Evolutionary conservation across 2,329 filamentous ascomycete genomes (phyloP).

Genomic region (Coniochaeta hoffmannii): DNA sequence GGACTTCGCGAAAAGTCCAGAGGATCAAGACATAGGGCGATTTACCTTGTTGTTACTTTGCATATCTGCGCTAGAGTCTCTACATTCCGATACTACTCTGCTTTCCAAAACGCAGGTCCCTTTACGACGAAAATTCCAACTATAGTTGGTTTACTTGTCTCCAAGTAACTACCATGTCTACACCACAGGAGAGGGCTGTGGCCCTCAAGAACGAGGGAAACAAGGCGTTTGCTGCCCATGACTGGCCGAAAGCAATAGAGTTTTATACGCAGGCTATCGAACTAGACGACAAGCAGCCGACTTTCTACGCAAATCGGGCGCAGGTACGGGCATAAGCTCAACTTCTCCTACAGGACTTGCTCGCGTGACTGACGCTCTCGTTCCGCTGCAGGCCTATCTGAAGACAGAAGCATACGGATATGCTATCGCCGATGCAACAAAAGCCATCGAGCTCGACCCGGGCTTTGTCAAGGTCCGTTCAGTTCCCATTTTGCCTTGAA

Average conservation of each 20-base stretch:
- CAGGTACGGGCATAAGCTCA: slow-evolving; percentile 56
- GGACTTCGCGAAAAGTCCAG: background rate
- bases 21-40: background rate
- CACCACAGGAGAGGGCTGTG: slow-evolving; percentile 58
- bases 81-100: background rate
- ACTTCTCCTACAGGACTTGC: slow-evolving; percentile 10
- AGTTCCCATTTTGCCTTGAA: background rate
- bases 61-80: background rate
- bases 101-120: background rate
- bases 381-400: slow-evolving; percentile 65
- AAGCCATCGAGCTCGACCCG: slow-evolving; percentile 83
- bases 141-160: background rate
- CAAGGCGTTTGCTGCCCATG: slow-evolving; percentile 79
- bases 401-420: slow-evolving; percentile 94
- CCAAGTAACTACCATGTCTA: slow-evolving; percentile 15
- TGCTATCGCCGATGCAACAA: slow-evolving; percentile 83
- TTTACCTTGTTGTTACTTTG: too few relatives aligned
- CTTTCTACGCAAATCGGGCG: slow-evolving; percentile 90
- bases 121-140: background rate
- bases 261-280: slow-evolving; percentile 85
- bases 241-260: slow-evolving; percentile 77
- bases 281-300: slow-evolving; percentile 72
- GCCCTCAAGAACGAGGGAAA: slow-evolving; percentile 92
- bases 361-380: slow-evolving; percentile 38
- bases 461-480: slow-evolving; percentile 75